phyloP scores from a whole-genome alignment of 1,284 basidiomycete species.

The Apiotrichum gamsii region DNA sequence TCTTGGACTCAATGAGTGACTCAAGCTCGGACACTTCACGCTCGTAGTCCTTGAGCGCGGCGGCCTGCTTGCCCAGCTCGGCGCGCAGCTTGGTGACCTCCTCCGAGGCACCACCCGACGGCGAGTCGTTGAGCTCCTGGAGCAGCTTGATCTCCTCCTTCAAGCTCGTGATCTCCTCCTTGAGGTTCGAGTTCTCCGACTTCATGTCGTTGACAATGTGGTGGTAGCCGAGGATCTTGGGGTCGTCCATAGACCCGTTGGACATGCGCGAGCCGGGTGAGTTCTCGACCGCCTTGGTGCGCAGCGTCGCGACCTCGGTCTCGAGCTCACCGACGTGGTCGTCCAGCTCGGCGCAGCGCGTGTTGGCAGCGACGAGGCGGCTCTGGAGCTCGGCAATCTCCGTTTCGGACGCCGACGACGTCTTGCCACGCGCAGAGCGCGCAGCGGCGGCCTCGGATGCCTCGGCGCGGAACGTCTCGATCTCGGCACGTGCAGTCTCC shows the following conservation, averaged over 20 bases:
- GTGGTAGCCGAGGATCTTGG: constrained; percentile 43
- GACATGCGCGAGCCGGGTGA: constrained; percentile 11
- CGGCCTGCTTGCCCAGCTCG: constrained; percentile 17
- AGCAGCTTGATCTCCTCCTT: constrained; percentile 71
- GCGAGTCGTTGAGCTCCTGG: constrained; percentile 34
- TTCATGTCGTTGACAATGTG: constrained; percentile 82
- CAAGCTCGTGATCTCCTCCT: constrained; percentile 62
- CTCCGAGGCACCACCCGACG: constrained; percentile 30
- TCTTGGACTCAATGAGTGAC: constrained; percentile 83
- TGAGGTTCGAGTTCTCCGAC: constrained; percentile 64
- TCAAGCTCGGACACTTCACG: constrained; percentile 87
- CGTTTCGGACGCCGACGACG: constrained; percentile 48
- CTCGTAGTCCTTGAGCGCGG: constrained; percentile 56
- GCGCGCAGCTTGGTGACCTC: constrained; percentile 30
- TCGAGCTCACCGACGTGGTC: constrained; percentile 23
- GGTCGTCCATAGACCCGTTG: constrained; percentile 25
- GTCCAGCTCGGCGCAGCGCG: constrained; percentile 42
- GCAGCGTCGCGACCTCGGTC: constrained; percentile 20
- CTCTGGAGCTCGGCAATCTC: constrained; percentile 76
- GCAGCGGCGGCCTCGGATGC: constrained; percentile 48
- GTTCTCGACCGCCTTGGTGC: background rate
- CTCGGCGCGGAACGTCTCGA: constrained; percentile 74
- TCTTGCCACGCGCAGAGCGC: constrained; percentile 25
- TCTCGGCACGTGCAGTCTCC: constrained; percentile 85
- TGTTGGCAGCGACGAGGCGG: constrained; percentile 72